Base-by-base conservation (phyloP, 345 rosid species). In the Theobroma cacao region DNA sequence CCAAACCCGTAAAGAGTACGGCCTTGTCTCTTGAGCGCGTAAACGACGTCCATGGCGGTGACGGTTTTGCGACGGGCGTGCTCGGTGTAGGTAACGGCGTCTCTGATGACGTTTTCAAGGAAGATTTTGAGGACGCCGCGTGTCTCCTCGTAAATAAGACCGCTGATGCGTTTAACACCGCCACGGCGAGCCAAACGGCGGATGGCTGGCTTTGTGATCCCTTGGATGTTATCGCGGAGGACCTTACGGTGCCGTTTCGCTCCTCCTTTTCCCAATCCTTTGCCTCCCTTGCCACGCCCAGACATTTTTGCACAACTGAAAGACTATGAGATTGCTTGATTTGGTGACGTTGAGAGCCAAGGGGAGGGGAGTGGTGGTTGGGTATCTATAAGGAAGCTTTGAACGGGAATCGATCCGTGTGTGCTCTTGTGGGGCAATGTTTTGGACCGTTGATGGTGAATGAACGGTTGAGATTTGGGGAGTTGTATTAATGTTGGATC, bases 191-290 rank as follows among this genome's bases (percentile, higher is more conserved):
- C 91, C 0, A 89, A 56, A 33, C 90, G 88, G 58, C 90, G 82
- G 24, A 86, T 86, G 3, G 88, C 88, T 1, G 89, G 89, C 86
- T 86, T 86, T 0, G 87, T 86, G 69, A 86, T 88, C 0, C 91
- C 91, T 75, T 86, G 91, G 38, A 88, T 88, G 83, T 88, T 88
- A 40, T 89, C 90, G 0, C 91, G 81, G 7, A 89, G 80, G 0
- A 89, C 91, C 67, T 89, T 89, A n/a, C 88, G 75, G 50, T 89
- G 91, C 9, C 91, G 80, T 70, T 89, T 89, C 1, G 91, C 91
- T 69, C 90, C 91, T 79, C 91, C 91, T 82, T 89, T 89, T 28
- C 90, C 91, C 81, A 88, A 77, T 7, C 91, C 90, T 66, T 88
- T 88, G 2, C 91, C 91, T 63, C 91, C 91, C 69, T 89, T 89